Percentiles rank a stretch among this genome's conserved stretches.
Conservation (phyloP, 805 yeast species). For the Ogataea polymorpha region DNA sequence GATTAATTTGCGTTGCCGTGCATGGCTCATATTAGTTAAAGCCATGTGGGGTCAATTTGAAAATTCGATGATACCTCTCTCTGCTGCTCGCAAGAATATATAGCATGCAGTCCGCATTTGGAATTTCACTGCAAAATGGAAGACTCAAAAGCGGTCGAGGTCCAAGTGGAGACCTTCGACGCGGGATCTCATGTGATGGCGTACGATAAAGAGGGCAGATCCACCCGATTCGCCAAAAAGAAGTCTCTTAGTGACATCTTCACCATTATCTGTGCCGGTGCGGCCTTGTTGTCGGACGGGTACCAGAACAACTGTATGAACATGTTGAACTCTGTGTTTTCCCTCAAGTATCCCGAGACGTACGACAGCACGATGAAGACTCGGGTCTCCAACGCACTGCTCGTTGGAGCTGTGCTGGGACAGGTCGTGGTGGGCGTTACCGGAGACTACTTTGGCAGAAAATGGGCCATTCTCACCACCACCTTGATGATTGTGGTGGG, state of each 20-base stretch:
- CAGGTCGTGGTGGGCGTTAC: conserved; percentile 56
- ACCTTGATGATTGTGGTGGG: conserved; percentile 58
- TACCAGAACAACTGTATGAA: conserved; percentile 30
- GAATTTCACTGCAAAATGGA: not conserved
- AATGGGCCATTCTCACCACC: conserved; percentile 57
- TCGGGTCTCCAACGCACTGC: conserved; percentile 38
- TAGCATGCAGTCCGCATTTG: not conserved
- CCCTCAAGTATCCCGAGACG: conserved; percentile 48
- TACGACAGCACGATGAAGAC: conserved; percentile 23
- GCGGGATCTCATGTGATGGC: conserved; percentile 7
- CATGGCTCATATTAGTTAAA: not conserved
- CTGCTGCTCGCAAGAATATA: not conserved
- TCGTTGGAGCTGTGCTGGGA: conserved; percentile 59
- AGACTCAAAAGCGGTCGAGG: conserved; percentile 3
- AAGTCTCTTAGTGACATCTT: conserved; percentile 36
- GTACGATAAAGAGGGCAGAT: conserved; percentile 21
- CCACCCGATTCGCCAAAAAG: conserved; percentile 21
- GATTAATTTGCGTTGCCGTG: not conserved
- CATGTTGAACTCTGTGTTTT: conserved; percentile 24
- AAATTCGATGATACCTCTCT: not conserved
- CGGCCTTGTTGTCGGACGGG: conserved; percentile 67
- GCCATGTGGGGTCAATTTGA: not conserved
- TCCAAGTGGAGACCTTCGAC: not conserved
- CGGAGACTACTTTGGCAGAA: conserved; percentile 58
- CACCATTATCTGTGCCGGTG: conserved; percentile 64